Evolutionary conservation across 179 eudicot species (phyloP).

Genomic region (Dionaea muscipula): DNA sequence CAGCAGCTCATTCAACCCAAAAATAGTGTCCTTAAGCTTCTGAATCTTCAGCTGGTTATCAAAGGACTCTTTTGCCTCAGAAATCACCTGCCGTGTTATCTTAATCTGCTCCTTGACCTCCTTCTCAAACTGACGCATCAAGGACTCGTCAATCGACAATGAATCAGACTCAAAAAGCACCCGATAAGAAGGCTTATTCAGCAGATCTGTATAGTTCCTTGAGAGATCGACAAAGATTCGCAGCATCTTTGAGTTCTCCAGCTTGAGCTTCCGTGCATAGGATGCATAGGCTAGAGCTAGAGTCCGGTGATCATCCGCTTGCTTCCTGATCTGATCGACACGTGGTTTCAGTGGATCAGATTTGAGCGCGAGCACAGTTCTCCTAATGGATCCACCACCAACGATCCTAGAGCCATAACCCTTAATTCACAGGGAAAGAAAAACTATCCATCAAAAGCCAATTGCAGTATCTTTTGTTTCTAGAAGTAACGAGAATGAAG

Average conservation of each 20-base stretch:
- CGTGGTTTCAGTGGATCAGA: constrained; percentile 82
- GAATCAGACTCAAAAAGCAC: constrained; percentile 40
- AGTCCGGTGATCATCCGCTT: constrained; percentile 70
- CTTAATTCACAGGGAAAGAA: no score
- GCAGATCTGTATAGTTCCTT: constrained; percentile 53
- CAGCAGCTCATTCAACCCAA: constrained; percentile 62
- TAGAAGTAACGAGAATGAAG: no score
- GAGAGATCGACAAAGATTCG: constrained; percentile 62
- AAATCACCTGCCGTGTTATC: constrained; percentile 60
- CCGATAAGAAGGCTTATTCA: constrained; percentile 35
- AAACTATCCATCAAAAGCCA: no score
- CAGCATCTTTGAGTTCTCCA: constrained; percentile 76
- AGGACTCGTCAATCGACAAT: constrained; percentile 42
- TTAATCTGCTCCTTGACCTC: constrained; percentile 88
- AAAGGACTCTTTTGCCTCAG: constrained; percentile 79
- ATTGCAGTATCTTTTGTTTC: no score
- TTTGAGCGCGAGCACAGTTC: constrained; percentile 60
- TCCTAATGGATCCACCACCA: constrained; percentile 28
- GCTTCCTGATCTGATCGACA: constrained; percentile 74
- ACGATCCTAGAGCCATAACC: constrained; percentile 18
- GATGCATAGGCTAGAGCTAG: constrained; percentile 69
- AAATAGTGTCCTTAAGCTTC: constrained; percentile 79
- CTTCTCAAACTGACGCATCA: constrained; percentile 66
- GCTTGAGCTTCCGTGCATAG: constrained; percentile 86
- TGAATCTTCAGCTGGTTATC: constrained; percentile 89